These are phyloP conservation scores for Penicillium sclerotiorum DNA, from an alignment of 2,329 filamentous ascomycete genomes.

Conservation along the genomic window DNA sequence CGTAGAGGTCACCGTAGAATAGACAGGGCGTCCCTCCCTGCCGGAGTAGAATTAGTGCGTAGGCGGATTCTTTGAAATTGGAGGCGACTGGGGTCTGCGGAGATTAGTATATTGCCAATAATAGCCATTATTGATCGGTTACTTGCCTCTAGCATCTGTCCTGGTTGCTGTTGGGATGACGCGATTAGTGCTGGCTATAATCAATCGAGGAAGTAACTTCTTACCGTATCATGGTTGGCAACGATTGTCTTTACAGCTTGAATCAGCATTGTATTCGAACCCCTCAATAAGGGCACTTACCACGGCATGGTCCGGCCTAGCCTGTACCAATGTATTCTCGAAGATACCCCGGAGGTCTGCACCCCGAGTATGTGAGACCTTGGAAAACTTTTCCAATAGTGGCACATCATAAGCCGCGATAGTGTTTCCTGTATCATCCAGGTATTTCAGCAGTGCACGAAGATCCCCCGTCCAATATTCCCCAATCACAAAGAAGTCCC, in stretches of 20 bases:
- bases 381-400: constrained; percentile 68
- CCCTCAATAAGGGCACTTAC: constrained; percentile 9
- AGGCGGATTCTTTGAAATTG: constrained; percentile 72
- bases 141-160: constrained; percentile 61
- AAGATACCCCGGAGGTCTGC: constrained; percentile 68
- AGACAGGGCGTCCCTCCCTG: constrained; percentile 65
- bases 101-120: background rate
- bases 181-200: too few relatives aligned
- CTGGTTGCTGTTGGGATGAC: constrained; percentile 53
- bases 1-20: constrained; percentile 72
- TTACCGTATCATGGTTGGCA: constrained; percentile 27
- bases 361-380: constrained; percentile 57
- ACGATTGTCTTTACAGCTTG: constrained; percentile 23
- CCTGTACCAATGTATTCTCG: constrained; percentile 60
- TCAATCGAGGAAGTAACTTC: background rate
- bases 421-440: constrained; percentile 60
- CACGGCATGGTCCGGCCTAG: constrained; percentile 55
- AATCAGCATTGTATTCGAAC: constrained; percentile 7
- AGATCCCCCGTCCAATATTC: constrained; percentile 69
- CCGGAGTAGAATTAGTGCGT: constrained; percentile 70
- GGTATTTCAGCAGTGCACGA: constrained; percentile 58
- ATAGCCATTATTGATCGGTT: background rate
- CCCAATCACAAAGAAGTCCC: constrained; percentile 66
- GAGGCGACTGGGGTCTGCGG: constrained; percentile 59
- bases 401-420: constrained; percentile 69